phyloP scores from a whole-genome alignment of 352 stramenopile genomes.

The Phytophthora sp. region DNA sequence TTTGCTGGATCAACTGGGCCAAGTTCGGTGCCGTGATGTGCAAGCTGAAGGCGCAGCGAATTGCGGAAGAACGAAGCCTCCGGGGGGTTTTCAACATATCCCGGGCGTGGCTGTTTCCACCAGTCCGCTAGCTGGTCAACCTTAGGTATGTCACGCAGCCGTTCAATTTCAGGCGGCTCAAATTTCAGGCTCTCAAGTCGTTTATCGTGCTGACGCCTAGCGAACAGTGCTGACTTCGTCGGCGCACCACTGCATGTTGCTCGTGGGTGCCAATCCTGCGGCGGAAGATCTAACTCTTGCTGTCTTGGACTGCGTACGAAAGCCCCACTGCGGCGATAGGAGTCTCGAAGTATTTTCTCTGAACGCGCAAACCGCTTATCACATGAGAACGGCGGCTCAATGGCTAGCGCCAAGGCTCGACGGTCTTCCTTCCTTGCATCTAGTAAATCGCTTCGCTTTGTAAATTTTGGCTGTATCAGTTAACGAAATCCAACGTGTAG shows the following conservation, averaged over 20 bases:
- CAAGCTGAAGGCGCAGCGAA: constrained; percentile 58
- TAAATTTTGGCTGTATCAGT: constrained; percentile 44
- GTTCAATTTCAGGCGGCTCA: constrained; percentile 57
- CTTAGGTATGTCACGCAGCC: constrained; percentile 58
- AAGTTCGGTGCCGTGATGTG: constrained; percentile 30
- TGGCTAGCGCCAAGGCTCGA: constrained; percentile 43
- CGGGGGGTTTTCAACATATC: constrained; percentile 64
- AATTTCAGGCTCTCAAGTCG: constrained; percentile 55
- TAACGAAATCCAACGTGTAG: no score
- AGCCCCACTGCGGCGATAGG: constrained; percentile 52
- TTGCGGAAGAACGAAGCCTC: constrained; percentile 33
- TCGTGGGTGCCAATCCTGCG: constrained; percentile 42
- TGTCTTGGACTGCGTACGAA: constrained; percentile 41
- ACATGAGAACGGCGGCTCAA: constrained; percentile 30
- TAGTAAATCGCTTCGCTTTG: constrained; percentile 53
- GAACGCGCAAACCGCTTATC: constrained; percentile 45
- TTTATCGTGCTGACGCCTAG: constrained; percentile 34
- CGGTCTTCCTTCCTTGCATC: constrained; percentile 49
- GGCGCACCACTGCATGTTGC: constrained; percentile 39
- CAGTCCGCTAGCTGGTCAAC: constrained; percentile 46
- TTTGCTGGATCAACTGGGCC: constrained; percentile 58
- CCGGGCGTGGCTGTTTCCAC: constrained; percentile 55
- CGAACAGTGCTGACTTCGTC: constrained; percentile 47
- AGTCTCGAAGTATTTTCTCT: constrained; percentile 58
- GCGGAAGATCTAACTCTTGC: constrained; percentile 22